Evolutionary conservation across 345 rosid genomes (phyloP).

Genomic region (Brassica rapa): DNA sequence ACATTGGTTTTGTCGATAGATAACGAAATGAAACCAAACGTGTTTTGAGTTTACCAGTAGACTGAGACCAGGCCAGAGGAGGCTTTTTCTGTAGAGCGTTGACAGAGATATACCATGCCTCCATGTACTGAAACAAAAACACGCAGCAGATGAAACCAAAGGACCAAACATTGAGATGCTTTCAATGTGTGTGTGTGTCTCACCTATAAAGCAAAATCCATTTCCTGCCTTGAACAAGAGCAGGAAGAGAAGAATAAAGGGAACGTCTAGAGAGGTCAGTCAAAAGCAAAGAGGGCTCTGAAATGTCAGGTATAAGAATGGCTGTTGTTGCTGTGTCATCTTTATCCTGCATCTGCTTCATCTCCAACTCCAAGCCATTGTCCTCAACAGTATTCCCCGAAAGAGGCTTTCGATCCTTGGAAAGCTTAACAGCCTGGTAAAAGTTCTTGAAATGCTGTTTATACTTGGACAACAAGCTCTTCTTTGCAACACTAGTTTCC

Average conservation of each 20-base stretch:
- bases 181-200: neutral
- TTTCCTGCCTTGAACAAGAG: constrained; percentile 84
- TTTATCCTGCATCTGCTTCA: constrained; percentile 52
- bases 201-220: constrained; percentile 96
- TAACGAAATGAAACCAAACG: neutral
- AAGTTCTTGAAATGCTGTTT: constrained; percentile 68
- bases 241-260: constrained; percentile 80
- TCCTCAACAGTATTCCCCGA: constrained; percentile 36
- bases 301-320: constrained; percentile 44
- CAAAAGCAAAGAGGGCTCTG: constrained; percentile 90
- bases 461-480: constrained; percentile 69
- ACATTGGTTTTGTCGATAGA: neutral
- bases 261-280: constrained; percentile 58
- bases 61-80: constrained; percentile 93
- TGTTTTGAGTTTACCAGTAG: constrained; percentile 60
- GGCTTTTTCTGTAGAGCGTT: constrained; percentile 88
- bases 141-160: too few species aligned
- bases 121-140: constrained; percentile 70
- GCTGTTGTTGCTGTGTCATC: constrained; percentile 32
- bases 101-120: constrained; percentile 96
- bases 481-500: constrained; percentile 53
- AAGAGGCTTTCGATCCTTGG: constrained; percentile 44
- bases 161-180: too few species aligned
- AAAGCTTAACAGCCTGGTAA: constrained; percentile 57
- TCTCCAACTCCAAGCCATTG: constrained; percentile 69